Conservation (phyloP, 805 yeast species). For the Kodamaea neixiangensis region DNA sequence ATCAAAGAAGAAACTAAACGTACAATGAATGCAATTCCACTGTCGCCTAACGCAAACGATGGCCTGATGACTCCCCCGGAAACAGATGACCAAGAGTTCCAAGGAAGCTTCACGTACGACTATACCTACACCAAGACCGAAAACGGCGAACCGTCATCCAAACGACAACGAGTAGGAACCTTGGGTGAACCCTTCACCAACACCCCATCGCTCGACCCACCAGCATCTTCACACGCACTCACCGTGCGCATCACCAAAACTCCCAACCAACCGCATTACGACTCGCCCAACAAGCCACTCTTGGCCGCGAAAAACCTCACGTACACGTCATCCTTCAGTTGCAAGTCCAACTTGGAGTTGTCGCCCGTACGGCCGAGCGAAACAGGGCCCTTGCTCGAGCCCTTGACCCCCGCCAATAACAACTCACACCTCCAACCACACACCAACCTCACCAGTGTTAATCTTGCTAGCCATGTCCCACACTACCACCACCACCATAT, state of each 20-base stretch:
- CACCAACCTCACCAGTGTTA: slow-evolving; percentile 1
- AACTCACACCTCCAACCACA: slow-evolving; percentile 4
- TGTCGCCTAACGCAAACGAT: slow-evolving; percentile 33
- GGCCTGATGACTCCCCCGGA: slow-evolving; percentile 14
- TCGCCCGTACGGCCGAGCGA: slow-evolving; percentile 60
- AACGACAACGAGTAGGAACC: slow-evolving; percentile 2
- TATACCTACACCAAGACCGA: slow-evolving; percentile 10
- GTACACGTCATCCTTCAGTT: slow-evolving; percentile 66
- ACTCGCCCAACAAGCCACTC: slow-evolving; percentile 43
- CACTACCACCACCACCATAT: slow-evolving; percentile 11
- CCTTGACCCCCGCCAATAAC: slow-evolving; percentile 51
- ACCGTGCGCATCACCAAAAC: slow-evolving; percentile 21
- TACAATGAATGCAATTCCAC: slow-evolving; percentile 30
- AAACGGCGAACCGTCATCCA: slow-evolving; percentile 2
- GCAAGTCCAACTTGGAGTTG: slow-evolving; percentile 62
- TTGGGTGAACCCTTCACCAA: slow-evolving; percentile 15
- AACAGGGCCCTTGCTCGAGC: slow-evolving; percentile 67
- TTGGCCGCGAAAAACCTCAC: slow-evolving; percentile 46
- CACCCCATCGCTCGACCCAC: slow-evolving; percentile 8
- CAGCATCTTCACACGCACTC: slow-evolving; percentile 9
- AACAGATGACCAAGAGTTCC: slow-evolving; percentile 14
- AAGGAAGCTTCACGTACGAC: slow-evolving; percentile 9
- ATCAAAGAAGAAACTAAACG: slow-evolving; percentile 14
- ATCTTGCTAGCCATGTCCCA: slow-evolving; percentile 8
- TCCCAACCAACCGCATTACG: slow-evolving; percentile 2